phyloP scores from a whole-genome alignment of 495 filamentous ascomycete genomes.

The Neurospora sp. region DNA sequence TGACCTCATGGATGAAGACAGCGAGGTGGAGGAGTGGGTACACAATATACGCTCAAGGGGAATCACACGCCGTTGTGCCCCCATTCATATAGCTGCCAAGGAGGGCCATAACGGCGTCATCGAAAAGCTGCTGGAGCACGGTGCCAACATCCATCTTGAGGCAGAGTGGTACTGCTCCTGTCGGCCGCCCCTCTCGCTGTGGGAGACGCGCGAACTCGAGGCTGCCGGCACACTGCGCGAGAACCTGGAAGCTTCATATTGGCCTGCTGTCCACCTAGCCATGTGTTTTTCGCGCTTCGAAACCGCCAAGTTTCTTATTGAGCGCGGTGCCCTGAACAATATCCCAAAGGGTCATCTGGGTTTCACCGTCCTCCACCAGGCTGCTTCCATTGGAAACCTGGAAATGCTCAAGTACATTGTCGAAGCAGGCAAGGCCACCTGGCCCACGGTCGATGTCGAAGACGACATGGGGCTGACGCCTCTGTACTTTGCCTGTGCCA shows the following conservation, averaged over 20 bases:
- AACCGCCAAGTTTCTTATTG: conserved; percentile 2
- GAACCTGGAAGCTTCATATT: neutral
- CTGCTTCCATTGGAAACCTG: conserved; percentile 1
- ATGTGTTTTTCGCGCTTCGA: conserved; percentile 6
- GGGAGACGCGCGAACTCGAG: neutral
- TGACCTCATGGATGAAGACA: neutral
- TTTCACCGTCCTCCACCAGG: conserved; percentile 2
- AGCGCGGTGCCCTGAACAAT: neutral
- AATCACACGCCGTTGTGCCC: neutral
- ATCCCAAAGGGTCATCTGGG: neutral
- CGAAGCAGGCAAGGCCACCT: neutral
- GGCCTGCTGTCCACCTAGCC: conserved; percentile 7
- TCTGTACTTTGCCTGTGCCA: conserved; percentile 3
- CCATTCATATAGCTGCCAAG: neutral
- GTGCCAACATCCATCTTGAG: conserved; percentile 12
- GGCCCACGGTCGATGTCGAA: neutral
- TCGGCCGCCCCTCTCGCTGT: neutral
- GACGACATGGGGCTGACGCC: conserved; percentile 5
- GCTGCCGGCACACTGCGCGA: neutral
- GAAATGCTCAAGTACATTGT: neutral
- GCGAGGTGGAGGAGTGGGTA: neutral
- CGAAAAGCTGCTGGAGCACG: conserved; percentile 19
- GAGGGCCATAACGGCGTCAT: conserved; percentile 23
- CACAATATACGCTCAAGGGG: neutral
- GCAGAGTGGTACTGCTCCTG: neutral